phyloP scores from a whole-genome alignment of 257 asterid genomes.

The Solanum clarkiae region DNA sequence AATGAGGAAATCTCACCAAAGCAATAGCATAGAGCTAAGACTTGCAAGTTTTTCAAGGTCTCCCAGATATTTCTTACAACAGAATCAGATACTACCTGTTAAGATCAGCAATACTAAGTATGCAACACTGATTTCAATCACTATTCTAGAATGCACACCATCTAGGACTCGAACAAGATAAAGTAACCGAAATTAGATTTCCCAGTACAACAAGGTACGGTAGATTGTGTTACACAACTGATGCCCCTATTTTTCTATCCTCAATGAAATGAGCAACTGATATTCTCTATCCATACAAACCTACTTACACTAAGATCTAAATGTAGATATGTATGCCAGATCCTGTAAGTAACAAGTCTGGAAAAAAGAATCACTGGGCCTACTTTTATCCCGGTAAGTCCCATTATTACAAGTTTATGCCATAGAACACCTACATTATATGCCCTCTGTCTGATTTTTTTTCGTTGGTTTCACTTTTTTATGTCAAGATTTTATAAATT shows the following conservation, averaged over 20 bases:
- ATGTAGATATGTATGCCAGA: neutral
- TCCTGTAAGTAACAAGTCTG: neutral
- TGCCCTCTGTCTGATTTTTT: neutral
- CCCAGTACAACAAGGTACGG: neutral
- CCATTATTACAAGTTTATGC: neutral
- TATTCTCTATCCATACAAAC: neutral
- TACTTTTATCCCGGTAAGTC: neutral
- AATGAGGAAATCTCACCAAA: conserved; percentile 62
- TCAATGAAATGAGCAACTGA: neutral
- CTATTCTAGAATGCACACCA: neutral
- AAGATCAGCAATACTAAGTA: conserved; percentile 6
- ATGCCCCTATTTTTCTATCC: neutral
- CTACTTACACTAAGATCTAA: neutral
- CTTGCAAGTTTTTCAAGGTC: conserved; percentile 39
- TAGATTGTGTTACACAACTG: neutral
- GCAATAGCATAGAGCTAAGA: conserved; percentile 67
- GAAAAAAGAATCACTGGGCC: neutral
- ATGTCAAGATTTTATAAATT: neutral
- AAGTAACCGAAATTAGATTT: neutral
- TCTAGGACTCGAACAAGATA: neutral
- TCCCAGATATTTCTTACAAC: conserved; percentile 29
- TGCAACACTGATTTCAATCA: neutral
- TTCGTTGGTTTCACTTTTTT: neutral
- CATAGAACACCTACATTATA: neutral
- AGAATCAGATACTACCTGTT: conserved; percentile 67